Evolutionary conservation across 306 rosid species (phyloP).

Genomic region (Dalbergia cochinchinensis): DNA sequence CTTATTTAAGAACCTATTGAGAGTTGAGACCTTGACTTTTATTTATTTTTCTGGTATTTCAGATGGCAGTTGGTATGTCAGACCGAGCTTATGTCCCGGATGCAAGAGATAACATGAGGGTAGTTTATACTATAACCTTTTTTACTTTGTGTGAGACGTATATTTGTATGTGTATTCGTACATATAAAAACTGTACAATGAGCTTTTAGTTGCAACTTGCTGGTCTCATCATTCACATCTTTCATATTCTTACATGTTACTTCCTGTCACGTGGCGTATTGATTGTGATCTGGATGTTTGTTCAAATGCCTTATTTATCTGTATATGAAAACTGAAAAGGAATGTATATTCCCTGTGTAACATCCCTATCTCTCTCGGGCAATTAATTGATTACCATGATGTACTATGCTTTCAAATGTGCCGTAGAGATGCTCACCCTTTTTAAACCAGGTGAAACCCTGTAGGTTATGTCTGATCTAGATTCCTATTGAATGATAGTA

Average conservation of each 20-base stretch:
- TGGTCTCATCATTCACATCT: conserved; percentile 15
- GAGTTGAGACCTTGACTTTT: conserved; percentile 43
- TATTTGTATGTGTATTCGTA: not conserved
- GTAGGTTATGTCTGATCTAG: conserved; percentile 15
- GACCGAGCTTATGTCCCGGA: conserved; percentile 73
- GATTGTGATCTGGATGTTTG: not conserved
- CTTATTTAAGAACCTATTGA: conserved; percentile 41
- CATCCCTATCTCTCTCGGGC: conserved; percentile 18
- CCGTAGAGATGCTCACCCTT: conserved; percentile 22
- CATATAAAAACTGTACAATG: not conserved
- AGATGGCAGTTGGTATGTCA: conserved; percentile 98
- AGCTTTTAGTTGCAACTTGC: conserved; percentile 3
- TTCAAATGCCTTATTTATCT: conserved; percentile 18
- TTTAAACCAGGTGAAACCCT: conserved; percentile 15
- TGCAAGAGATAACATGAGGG: conserved; percentile 91
- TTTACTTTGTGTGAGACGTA: not conserved
- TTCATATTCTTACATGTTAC: conserved; percentile 11
- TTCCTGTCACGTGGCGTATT: not conserved
- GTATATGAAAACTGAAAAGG: not conserved
- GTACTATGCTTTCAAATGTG: conserved; percentile 27
- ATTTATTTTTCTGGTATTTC: conserved; percentile 42
- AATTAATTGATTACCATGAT: not conserved
- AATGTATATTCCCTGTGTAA: conserved; percentile 3
- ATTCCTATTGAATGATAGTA: conserved; percentile 19
- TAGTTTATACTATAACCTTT: conserved; percentile 21